Percentiles rank a stretch among this genome's conserved stretches.
phyloP scores from a whole-genome alignment of 2,329 filamentous ascomycete species.

The Alternaria ventricosa region DNA sequence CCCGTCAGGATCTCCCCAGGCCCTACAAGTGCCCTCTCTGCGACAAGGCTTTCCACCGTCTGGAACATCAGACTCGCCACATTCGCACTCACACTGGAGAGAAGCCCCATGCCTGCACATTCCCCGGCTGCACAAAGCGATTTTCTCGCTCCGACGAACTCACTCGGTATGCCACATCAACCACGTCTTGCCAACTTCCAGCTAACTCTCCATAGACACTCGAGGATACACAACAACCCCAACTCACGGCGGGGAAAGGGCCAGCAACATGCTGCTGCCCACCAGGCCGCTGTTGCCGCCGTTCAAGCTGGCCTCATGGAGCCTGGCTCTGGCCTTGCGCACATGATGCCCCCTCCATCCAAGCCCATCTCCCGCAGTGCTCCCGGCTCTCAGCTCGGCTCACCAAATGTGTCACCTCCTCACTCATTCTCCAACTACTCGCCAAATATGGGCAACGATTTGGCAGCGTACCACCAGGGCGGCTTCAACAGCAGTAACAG shows the following conservation, averaged over 20 bases:
- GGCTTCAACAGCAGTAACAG: conserved; percentile 38
- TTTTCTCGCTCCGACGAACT: conserved; percentile 97
- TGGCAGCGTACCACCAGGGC: conserved; percentile 60
- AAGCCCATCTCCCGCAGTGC: conserved; percentile 87
- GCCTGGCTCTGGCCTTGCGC: conserved; percentile 54
- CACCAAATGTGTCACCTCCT: conserved; percentile 95
- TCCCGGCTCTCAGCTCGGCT: conserved; percentile 82
- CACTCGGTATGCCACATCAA: conserved; percentile 57
- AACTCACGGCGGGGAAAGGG: conserved; percentile 96
- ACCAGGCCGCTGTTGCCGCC: conserved; percentile 62
- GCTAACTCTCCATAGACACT: conserved; percentile 68
- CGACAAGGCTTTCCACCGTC: conserved; percentile 96
- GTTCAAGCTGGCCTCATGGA: conserved; percentile 60
- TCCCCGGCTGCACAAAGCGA: conserved; percentile 93
- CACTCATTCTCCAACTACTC: conserved; percentile 77
- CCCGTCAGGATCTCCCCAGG: conserved; percentile 83
- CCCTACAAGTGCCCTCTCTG: conserved; percentile 99
- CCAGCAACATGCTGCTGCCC: conserved; percentile 66
- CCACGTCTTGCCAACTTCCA: not conserved
- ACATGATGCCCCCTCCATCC: conserved; percentile 77
- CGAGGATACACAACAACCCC: conserved; percentile 98
- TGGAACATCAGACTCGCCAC: conserved; percentile 91
- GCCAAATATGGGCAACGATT: conserved; percentile 63
- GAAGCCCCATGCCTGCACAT: conserved; percentile 96
- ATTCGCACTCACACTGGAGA: conserved; percentile 98